These are phyloP conservation scores for Citrus sinensis DNA, from an alignment of 345 rosid species.

Conservation along the genomic window DNA sequence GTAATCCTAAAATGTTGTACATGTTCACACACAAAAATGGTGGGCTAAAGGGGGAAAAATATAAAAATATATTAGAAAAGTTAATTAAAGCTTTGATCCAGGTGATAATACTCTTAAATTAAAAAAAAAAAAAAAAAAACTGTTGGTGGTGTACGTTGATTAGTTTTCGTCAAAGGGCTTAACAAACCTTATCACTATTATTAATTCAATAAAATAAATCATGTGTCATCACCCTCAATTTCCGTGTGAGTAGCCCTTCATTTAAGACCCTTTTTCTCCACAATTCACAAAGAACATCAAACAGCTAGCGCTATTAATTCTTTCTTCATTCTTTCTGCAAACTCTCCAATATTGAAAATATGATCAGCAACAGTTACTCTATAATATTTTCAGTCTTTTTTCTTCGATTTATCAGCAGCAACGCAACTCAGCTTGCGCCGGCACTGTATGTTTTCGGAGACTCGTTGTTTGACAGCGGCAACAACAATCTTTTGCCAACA, in stretches of 20 bases:
- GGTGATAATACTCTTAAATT: no score
- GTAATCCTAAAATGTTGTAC: no score
- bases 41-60: no score
- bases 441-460: constrained; percentile 51
- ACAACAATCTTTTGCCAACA: constrained; percentile 46
- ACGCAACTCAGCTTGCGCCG: constrained; percentile 18
- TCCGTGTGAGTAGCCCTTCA: not conserved
- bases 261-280: not conserved
- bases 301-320: not conserved
- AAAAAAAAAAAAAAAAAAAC: no score
- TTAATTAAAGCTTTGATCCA: no score
- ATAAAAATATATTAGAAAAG: no score
- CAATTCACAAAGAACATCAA: not conserved
- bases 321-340: not conserved
- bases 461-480: constrained; percentile 47
- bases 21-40: no score
- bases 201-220: not conserved
- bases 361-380: not conserved
- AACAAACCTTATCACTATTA: not conserved
- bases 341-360: not conserved
- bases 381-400: not conserved
- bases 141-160: no score
- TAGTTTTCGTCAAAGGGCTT: not conserved
- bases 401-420: not conserved
- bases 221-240: not conserved